A percentile compares a stretch with the other conserved stretches of the same genome.
Evolutionary conservation across 306 rosid genomes (phyloP).

Genomic region (Trifolium subterraneum): DNA sequence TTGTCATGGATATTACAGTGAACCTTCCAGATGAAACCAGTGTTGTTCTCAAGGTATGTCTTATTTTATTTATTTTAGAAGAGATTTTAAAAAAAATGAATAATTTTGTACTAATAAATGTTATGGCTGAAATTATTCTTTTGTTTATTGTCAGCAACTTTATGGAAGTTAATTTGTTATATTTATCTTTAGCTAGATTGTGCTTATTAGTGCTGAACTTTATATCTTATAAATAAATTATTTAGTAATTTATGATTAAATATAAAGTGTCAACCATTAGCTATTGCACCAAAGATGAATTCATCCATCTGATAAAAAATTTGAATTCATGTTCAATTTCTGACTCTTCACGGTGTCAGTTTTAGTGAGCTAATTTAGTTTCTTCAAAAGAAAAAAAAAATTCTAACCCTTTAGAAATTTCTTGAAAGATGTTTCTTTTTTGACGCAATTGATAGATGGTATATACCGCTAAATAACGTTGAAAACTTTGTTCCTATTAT

Average conservation of each 20-base stretch:
- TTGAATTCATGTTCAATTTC: no score
- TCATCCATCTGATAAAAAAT: no score
- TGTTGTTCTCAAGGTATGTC: conserved; percentile 76
- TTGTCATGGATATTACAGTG: conserved; percentile 79
- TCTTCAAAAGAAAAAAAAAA: no score
- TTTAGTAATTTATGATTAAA: background rate
- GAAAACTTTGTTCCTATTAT: no score
- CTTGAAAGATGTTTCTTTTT: no score
- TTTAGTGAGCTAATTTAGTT: no score
- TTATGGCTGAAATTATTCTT: background rate
- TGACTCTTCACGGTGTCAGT: no score
- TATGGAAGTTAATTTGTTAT: conserved; percentile 17
- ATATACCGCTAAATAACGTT: no score
- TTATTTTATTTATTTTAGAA: background rate
- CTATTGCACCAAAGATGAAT: background rate
- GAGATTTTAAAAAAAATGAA: background rate
- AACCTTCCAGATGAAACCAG: conserved; percentile 79
- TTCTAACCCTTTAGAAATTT: no score
- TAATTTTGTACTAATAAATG: background rate
- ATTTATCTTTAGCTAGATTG: conserved; percentile 37
- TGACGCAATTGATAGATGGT: no score
- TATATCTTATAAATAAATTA: background rate
- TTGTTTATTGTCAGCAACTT: conserved; percentile 28
- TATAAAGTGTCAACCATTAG: conserved; percentile 26
- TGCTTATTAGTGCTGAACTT: conserved; percentile 31